A percentile compares a stretch with the other conserved stretches of the same genome.
Conservation (phyloP, 2,329 filamentous ascomycete genomes). For the Myriosclerotinia scirpicola region DNA sequence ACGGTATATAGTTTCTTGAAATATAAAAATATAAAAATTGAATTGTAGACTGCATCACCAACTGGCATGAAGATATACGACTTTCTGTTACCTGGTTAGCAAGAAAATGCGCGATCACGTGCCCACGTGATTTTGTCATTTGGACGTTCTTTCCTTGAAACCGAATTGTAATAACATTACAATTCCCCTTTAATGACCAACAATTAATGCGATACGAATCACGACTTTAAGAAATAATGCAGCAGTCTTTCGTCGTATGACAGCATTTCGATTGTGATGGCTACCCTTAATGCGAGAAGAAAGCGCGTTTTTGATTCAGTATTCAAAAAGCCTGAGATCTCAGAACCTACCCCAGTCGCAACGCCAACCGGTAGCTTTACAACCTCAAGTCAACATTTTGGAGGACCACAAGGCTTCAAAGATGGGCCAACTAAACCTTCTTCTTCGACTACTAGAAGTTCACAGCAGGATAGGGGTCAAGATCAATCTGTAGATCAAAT, state of each 20-base stretch:
- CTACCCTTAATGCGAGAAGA: constrained; percentile 27
- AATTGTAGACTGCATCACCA: neutral
- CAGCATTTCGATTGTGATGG: neutral
- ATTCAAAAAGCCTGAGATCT: constrained; percentile 34
- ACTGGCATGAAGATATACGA: neutral
- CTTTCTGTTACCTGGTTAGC: neutral
- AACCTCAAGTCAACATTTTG: constrained; percentile 34
- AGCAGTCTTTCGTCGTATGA: neutral
- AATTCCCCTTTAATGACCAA: neutral
- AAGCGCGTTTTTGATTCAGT: constrained; percentile 41
- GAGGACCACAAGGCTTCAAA: constrained; percentile 25
- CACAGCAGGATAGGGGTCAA: constrained; percentile 1
- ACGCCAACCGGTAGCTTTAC: constrained; percentile 35
- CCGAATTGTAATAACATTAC: neutral
- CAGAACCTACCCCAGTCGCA: constrained; percentile 37
- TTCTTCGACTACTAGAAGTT: constrained; percentile 6
- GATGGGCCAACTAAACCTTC: constrained; percentile 10
- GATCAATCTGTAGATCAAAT: constrained; percentile 27
- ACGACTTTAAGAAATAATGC: neutral
- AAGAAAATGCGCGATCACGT: neutral
- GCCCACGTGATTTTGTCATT: neutral
- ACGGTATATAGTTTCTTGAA: neutral
- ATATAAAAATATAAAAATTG: neutral
- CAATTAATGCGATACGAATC: neutral
- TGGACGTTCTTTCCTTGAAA: constrained; percentile 8